phyloP scores from a whole-genome alignment of 345 rosid genomes.

The Aquilaria yunnanensis region DNA sequence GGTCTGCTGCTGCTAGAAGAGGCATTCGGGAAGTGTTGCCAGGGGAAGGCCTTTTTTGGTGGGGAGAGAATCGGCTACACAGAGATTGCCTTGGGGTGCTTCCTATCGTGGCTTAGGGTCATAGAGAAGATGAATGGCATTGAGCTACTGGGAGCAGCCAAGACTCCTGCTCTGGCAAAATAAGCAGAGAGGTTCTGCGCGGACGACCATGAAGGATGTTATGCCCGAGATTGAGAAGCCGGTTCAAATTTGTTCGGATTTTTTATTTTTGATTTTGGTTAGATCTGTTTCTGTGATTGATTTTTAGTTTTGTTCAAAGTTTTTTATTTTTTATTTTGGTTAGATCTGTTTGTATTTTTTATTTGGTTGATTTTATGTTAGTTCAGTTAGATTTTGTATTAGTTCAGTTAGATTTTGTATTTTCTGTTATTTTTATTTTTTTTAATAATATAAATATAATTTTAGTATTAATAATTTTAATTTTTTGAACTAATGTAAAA shows the following conservation, averaged over 20 bases:
- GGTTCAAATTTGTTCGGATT: background rate
- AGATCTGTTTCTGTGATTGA: too few species aligned
- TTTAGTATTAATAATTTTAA: too few species aligned
- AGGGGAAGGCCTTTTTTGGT: constrained; percentile 65
- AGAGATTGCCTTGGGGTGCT: constrained; percentile 63
- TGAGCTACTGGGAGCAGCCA: constrained; percentile 34
- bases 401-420: too few species aligned
- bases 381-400: too few species aligned
- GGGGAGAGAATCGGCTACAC: constrained; percentile 56
- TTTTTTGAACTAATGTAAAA: too few species aligned
- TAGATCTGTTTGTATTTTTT: too few species aligned
- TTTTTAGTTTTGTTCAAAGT: too few species aligned
- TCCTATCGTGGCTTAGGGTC: constrained; percentile 47
- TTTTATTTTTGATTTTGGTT: too few species aligned
- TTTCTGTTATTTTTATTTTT: too few species aligned
- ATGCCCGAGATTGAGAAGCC: constrained; percentile 63
- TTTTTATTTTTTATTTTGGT: too few species aligned
- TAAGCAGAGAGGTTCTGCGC: constrained; percentile 53
- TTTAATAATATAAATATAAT: too few species aligned
- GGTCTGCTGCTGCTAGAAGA: constrained; percentile 44
- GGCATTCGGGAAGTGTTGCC: constrained; percentile 37
- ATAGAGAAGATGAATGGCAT: constrained; percentile 25
- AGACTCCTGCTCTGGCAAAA: constrained; percentile 35
- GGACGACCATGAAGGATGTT: constrained; percentile 47
- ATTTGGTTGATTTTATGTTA: too few species aligned